Conservation (phyloP, 257 asterid genomes). For the Jasminum sambac region DNA sequence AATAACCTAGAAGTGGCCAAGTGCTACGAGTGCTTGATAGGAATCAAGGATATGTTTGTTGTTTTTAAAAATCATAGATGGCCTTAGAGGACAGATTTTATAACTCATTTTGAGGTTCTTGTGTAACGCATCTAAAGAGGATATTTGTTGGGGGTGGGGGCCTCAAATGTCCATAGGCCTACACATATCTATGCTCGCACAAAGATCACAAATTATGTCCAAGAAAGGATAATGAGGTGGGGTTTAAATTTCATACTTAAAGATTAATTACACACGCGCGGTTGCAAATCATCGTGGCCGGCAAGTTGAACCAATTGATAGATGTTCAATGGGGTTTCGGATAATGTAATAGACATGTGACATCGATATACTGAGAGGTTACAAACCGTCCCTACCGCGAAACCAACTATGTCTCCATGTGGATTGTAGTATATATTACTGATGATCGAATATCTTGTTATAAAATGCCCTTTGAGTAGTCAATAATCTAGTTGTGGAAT, state of each 20-base stretch:
- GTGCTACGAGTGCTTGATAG: neutral
- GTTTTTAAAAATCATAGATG: neutral
- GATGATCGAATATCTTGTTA: constrained; percentile 16
- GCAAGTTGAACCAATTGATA: constrained; percentile 28
- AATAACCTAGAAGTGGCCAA: neutral
- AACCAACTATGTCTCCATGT: constrained; percentile 15
- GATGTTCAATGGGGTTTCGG: constrained; percentile 25
- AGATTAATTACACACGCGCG: neutral
- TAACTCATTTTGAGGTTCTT: constrained; percentile 5
- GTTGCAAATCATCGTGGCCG: constrained; percentile 31
- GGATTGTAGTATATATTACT: neutral
- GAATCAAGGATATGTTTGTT: neutral
- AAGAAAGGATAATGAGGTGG: constrained; percentile 18
- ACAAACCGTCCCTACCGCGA: constrained; percentile 45
- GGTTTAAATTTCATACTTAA: constrained; percentile 12
- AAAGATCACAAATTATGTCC: neutral
- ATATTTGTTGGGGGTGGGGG: neutral
- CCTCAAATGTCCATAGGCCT: neutral
- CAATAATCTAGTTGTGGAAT: constrained; percentile 11
- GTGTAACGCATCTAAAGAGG: neutral
- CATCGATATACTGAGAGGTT: constrained; percentile 26
- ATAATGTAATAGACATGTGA: constrained; percentile 41
- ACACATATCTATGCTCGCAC: neutral
- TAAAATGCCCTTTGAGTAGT: constrained; percentile 8
- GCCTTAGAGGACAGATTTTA: neutral